A percentile compares a stretch with the other conserved stretches of the same genome.
phyloP scores from a whole-genome alignment of 805 yeast genomes.

The Maudiozyma serrabonitensis region DNA sequence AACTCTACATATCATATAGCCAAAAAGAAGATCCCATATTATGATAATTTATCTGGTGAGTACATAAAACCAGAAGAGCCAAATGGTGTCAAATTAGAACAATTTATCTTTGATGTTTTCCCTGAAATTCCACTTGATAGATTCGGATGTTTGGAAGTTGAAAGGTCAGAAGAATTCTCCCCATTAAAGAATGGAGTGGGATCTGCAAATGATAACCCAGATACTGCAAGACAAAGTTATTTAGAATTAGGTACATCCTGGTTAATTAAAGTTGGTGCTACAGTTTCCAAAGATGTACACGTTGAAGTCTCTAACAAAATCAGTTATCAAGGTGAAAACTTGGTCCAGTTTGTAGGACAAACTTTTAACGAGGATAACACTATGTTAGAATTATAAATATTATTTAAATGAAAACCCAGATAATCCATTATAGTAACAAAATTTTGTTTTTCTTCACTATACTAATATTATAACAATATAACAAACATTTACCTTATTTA shows the following conservation, averaged over 20 bases:
- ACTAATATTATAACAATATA: not conserved
- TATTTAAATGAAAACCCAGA: too few relatives aligned
- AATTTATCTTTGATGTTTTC: constrained; percentile 93
- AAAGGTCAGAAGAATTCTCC: constrained; percentile 74
- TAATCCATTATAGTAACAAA: too few relatives aligned
- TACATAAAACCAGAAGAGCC: constrained; percentile 58
- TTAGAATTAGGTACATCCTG: constrained; percentile 63
- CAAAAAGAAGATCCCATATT: constrained; percentile 68
- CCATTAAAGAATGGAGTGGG: constrained; percentile 90
- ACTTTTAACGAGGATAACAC: constrained; percentile 21
- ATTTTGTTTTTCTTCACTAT: too few relatives aligned
- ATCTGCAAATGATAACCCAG: constrained; percentile 75
- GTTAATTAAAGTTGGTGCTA: constrained; percentile 65
- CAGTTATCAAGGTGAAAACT: constrained; percentile 68
- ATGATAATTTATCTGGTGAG: constrained; percentile 39
- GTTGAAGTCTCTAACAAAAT: constrained; percentile 74
- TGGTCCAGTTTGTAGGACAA: constrained; percentile 46
- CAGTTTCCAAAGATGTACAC: constrained; percentile 34
- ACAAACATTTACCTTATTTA: not conserved
- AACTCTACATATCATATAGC: constrained; percentile 92
- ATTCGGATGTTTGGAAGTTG: constrained; percentile 91
- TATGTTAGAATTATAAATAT: constrained; percentile 13
- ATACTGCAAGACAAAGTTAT: constrained; percentile 60
- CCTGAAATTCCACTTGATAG: constrained; percentile 57
- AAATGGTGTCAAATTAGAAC: constrained; percentile 92